Evolutionary conservation across 805 yeast genomes (phyloP), one percentile per base, ranked within the genome.

Genomic region (Candida adriatica): DNA sequence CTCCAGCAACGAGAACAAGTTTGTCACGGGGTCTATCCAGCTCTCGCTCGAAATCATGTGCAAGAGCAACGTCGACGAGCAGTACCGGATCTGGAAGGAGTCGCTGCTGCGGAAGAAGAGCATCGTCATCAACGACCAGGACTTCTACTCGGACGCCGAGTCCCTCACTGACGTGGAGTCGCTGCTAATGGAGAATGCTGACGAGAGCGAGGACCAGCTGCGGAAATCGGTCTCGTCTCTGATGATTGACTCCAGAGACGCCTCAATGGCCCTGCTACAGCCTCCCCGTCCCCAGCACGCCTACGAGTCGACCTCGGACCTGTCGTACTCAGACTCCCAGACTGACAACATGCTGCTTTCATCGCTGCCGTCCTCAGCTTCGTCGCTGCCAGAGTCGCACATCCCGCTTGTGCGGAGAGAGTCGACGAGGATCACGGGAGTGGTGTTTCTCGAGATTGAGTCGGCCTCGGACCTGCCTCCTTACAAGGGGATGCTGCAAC

Each of bases 401-500:
- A 7, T 23, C 9, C 8, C 25, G 14, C 10, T 7, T 9, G 15
- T 23, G 10, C 25, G 8, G 25, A 8, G 13, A 11, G 25, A 8
- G 8, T 8, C 14, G 7, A 8, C 13, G 14, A 18, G 18, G 4
- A 22, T 34, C 6, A 26, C 39, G 3, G 98, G 97, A 2, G 81
- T 88, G 6, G 56, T 83, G 4, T 84, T 81, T 45, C 50, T 90
- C 21, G 94, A 88, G 41, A 73, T 90, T 14, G 68, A 74, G 4
- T 72, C 80, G 1, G 86, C 90, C 8, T 60, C 73, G 2, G 86
- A 79, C 35, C 61, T 90, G 22, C 98, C 98, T 1, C 84, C 94
- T 0, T 66, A 79, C 33, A 68, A 70, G 24, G 79, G 80, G 42
- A 55, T 50, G 29, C 60, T 83, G 8, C 29, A 31, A 13, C 73